Base-by-base conservation (phyloP, 2,329 filamentous ascomycete genomes). In the Aspergillus piperis region DNA sequence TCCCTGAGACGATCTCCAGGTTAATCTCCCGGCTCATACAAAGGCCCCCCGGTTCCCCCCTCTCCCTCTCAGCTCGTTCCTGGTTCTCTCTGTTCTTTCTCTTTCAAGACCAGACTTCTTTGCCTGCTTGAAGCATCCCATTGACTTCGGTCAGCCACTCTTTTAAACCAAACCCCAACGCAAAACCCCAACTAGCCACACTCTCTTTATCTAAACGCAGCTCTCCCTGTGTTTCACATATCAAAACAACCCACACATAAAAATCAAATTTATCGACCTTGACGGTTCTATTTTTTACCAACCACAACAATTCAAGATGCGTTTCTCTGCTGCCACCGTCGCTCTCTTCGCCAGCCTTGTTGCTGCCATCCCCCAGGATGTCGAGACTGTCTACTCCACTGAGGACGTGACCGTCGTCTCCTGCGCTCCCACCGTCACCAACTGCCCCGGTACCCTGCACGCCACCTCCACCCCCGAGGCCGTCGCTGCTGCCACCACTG, bases 381-480 rank as follows among this genome's bases (percentile, higher is more conserved):
- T 74, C 62, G 58, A 72, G 67, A 81, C 84, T 71, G 78, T 86
- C 78, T 86, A 84, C 82, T 77, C 78, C 72, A 86, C 83, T 66
- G 80, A 86, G 72, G 80, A 82, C 72, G 78, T 84, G 68, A 88
- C 86, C 77, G 79, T 88, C 82, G 88, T 84, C 75, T 85, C 83
- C 56, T 88, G 85, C 81, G 81, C 77, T 60, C 78, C 85, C 53
- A 81, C 81, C 62, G 85, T 88, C 71, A 83, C 84, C 75, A 71
- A 89, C 85, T 90, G 88, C 76, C 75, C 77, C 49, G 75, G 69
- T 41, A 48, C 27, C 39, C 53, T 58, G 62, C 58, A 60, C 53
- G 52, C 58, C 54, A 67, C 64, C 61, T 65, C 70, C 62, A 66
- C 66, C 60, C 63, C 71, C 61, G 60, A 64, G 59, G 67, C 62